Percentiles rank a stretch among this genome's conserved stretches.
These are phyloP conservation scores for Phialophora chinensis DNA, from an alignment of 2,329 filamentous ascomycete species.

Conservation along the genomic window DNA sequence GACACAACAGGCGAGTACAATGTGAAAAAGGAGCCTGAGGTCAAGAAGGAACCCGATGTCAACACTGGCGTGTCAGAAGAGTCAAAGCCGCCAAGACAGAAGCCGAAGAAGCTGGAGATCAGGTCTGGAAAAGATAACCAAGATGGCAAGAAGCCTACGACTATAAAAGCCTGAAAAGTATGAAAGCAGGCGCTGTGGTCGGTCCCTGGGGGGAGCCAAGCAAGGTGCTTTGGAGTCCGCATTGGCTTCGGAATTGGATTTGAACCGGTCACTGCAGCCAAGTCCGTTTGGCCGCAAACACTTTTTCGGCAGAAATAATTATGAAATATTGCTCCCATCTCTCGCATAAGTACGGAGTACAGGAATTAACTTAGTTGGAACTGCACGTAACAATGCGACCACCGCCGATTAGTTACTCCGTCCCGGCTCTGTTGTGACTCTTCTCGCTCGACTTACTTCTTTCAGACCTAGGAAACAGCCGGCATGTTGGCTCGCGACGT, in stretches of 20 bases:
- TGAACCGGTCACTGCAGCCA: neutral
- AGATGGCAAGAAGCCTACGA: neutral
- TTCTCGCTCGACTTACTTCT: neutral
- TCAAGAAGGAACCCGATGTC: slow-evolving; percentile 4
- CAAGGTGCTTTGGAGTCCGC: neutral
- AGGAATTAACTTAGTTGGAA: neutral
- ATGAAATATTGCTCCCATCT: neutral
- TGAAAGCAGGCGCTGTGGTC: neutral
- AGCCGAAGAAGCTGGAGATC: slow-evolving; percentile 32
- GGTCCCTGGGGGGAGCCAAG: neutral
- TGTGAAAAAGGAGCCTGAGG: slow-evolving; percentile 2
- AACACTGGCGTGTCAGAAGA: slow-evolving; percentile 22
- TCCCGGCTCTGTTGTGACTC: too few relatives aligned
- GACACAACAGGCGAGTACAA: neutral
- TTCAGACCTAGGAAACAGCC: neutral
- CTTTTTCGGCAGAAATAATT: neutral
- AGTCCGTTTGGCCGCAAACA: neutral
- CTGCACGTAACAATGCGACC: neutral
- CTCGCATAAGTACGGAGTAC: neutral
- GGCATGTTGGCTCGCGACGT: neutral
- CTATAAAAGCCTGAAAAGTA: neutral
- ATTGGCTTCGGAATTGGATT: neutral
- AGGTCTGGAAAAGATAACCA: slow-evolving; percentile 20
- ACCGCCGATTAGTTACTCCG: neutral
- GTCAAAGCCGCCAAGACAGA: slow-evolving; percentile 25